Percentiles rank a stretch among this genome's conserved stretches.
phyloP scores from a whole-genome alignment of 1,139 yeast species.

The Debaryomycetaceae sp. region DNA sequence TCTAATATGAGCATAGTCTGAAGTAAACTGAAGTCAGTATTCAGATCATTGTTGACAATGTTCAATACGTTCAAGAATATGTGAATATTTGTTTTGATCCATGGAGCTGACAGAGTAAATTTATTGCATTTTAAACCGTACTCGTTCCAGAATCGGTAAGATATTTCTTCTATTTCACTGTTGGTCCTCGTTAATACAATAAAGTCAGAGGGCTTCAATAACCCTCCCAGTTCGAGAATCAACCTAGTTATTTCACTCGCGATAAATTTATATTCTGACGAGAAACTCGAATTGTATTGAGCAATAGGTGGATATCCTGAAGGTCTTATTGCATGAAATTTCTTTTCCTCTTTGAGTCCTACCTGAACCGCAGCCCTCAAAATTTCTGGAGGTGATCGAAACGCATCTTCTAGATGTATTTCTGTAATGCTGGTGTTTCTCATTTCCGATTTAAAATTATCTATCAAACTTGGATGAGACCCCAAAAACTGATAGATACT shows the following conservation, averaged over 20 bases:
- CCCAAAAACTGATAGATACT: slow-evolving; percentile 69
- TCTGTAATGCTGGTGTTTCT: slow-evolving; percentile 22
- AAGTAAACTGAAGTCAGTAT: slow-evolving; percentile 34
- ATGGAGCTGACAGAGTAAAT: slow-evolving; percentile 46
- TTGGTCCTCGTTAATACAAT: slow-evolving; percentile 55
- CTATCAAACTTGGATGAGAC: slow-evolving; percentile 34
- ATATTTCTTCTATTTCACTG: slow-evolving; percentile 44
- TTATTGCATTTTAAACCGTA: slow-evolving; percentile 44
- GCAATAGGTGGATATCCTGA: slow-evolving; percentile 31
- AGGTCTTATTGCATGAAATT: slow-evolving; percentile 1
- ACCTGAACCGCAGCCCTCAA: slow-evolving; percentile 37
- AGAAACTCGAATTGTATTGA: slow-evolving; percentile 17
- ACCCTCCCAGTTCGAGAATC: slow-evolving; percentile 43
- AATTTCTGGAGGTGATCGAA: slow-evolving; percentile 59
- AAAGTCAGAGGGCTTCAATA: slow-evolving; percentile 48
- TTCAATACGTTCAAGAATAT: slow-evolving; percentile 50
- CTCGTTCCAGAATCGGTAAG: slow-evolving; percentile 30
- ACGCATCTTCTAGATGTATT: slow-evolving; percentile 45
- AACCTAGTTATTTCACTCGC: slow-evolving; percentile 44
- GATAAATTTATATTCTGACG: slow-evolving; percentile 42
- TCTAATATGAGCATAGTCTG: slow-evolving; percentile 28
- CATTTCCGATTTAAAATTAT: slow-evolving; percentile 21
- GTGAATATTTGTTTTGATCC: slow-evolving; percentile 52
- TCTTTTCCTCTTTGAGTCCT: slow-evolving; percentile 13
- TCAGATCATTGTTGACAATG: slow-evolving; percentile 29